phyloP scores from a whole-genome alignment of 805 yeast genomes.

The Komagataella populi region DNA sequence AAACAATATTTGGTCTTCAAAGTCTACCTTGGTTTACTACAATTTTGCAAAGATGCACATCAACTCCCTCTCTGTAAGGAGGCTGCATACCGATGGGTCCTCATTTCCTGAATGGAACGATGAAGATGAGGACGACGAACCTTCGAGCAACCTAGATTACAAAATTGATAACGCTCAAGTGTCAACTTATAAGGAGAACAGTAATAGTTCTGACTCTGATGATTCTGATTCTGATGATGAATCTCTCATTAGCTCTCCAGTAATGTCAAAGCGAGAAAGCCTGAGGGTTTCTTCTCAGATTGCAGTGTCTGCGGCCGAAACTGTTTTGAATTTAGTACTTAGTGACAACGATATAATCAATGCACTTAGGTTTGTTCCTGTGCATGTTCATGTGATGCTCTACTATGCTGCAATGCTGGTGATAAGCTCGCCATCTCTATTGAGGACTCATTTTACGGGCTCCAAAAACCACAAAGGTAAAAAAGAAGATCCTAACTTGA shows the following conservation, averaged over 20 bases:
- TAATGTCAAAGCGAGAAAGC: conserved; percentile 6
- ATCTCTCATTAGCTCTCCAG: conserved; percentile 2
- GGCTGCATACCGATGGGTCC: conserved; percentile 20
- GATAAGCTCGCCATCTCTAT: conserved; percentile 29
- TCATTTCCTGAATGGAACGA: conserved; percentile 10
- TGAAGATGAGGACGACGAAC: conserved; percentile 20
- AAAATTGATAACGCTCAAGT: conserved; percentile 7
- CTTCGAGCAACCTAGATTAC: conserved; percentile 3
- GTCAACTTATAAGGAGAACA: conserved; percentile 6
- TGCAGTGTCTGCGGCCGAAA: conserved; percentile 50
- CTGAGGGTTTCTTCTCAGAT: conserved; percentile 23
- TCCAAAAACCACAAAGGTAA: conserved; percentile 8
- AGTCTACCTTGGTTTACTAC: conserved; percentile 55
- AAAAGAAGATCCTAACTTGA: conserved; percentile 15
- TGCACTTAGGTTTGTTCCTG: conserved; percentile 49
- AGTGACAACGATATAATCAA: conserved; percentile 44
- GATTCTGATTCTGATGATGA: conserved; percentile 1
- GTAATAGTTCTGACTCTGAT: conserved; percentile 8
- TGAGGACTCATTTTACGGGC: conserved; percentile 1
- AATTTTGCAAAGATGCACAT: conserved; percentile 68
- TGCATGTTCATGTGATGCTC: conserved; percentile 61
- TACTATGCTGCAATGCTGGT: conserved; percentile 51
- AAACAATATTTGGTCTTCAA: conserved; percentile 44
- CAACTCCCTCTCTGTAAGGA: conserved; percentile 35
- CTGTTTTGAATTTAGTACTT: conserved; percentile 43